These are phyloP conservation scores for Solanum medicagineum DNA, from an alignment of 257 asterid genomes.

Conservation along the genomic window DNA sequence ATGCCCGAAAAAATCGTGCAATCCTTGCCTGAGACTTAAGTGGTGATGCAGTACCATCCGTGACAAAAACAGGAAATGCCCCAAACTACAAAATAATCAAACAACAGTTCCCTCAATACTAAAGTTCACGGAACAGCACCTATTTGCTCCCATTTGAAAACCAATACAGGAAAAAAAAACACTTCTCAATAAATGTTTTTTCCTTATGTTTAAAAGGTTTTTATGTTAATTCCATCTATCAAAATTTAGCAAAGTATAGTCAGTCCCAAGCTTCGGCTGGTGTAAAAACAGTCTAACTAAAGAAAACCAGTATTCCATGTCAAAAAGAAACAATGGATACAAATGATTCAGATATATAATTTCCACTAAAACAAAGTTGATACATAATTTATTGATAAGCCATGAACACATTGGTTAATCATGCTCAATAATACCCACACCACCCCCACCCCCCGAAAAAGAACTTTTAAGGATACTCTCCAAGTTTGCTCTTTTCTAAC, in stretches of 20 bases:
- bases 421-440: not conserved
- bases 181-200: not conserved
- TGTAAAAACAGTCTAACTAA: not conserved
- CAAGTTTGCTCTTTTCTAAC: not conserved
- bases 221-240: not conserved
- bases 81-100: constrained; percentile 62
- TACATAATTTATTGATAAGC: not conserved
- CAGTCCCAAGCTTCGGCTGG: not conserved
- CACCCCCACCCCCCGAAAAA: not conserved
- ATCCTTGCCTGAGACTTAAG: constrained; percentile 80
- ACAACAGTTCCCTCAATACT: constrained; percentile 3
- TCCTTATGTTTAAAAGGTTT: not conserved
- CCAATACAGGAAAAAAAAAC: not conserved
- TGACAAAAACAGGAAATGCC: constrained; percentile 78
- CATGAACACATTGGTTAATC: not conserved
- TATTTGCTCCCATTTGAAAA: not conserved
- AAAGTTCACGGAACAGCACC: not conserved
- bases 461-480: not conserved
- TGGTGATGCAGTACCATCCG: constrained; percentile 92
- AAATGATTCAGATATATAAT: not conserved
- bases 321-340: not conserved
- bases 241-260: not conserved
- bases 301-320: not conserved
- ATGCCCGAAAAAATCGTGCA: constrained; percentile 47
- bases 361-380: not conserved